These are phyloP conservation scores for Torulaspora quercuum DNA, from an alignment of 805 yeast genomes.

Conservation along the genomic window DNA sequence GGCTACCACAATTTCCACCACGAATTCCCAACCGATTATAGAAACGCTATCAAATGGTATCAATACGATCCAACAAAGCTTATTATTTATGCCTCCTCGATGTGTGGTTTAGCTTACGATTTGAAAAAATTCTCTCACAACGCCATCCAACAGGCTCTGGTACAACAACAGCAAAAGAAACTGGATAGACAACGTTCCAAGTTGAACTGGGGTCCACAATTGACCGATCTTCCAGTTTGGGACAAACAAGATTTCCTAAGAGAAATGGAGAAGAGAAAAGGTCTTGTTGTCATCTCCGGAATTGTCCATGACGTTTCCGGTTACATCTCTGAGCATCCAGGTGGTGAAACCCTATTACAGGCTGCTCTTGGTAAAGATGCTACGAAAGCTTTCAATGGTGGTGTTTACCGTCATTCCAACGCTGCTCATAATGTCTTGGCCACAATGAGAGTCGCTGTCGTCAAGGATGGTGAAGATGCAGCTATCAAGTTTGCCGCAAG, in stretches of 20 bases:
- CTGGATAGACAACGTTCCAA: constrained; percentile 57
- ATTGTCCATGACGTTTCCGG: constrained; percentile 72
- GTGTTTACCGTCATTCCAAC: constrained; percentile 79
- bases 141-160: constrained; percentile 76
- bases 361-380: constrained; percentile 80
- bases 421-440: constrained; percentile 84
- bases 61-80: constrained; percentile 82
- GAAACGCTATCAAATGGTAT: constrained; percentile 84
- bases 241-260: constrained; percentile 57
- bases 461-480: constrained; percentile 61
- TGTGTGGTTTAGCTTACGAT: constrained; percentile 67
- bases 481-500: constrained; percentile 43
- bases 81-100: constrained; percentile 54
- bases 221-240: constrained; percentile 70
- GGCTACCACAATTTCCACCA: constrained; percentile 90
- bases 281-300: constrained; percentile 69
- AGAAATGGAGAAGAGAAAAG: constrained; percentile 48
- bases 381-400: constrained; percentile 80
- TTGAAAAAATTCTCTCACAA: constrained; percentile 73
- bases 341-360: constrained; percentile 70
- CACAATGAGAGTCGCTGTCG: constrained; percentile 76
- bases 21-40: constrained; percentile 84
- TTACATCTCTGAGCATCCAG: constrained; percentile 76
- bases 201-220: constrained; percentile 73
- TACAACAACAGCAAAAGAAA: constrained; percentile 82